A percentile compares a stretch with the other conserved stretches of the same genome.
These are phyloP conservation scores for Pochonia chlamydosporia DNA, from an alignment of 2,329 filamentous ascomycete genomes.

Conservation along the genomic window DNA sequence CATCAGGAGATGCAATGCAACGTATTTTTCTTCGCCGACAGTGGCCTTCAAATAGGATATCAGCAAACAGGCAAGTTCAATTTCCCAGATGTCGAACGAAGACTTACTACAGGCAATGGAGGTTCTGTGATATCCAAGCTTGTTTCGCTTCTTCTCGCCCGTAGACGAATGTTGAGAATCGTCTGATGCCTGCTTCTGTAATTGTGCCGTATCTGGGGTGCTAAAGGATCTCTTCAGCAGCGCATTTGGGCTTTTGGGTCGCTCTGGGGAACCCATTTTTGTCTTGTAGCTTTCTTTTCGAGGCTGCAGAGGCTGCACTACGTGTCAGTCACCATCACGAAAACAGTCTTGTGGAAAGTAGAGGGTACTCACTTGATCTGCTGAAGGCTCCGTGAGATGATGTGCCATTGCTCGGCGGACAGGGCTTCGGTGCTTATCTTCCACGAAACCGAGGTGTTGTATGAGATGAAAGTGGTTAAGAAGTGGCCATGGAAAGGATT, in stretches of 20 bases:
- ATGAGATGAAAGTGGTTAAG: background rate
- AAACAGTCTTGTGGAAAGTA: background rate
- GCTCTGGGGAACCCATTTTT: slow-evolving; percentile 6
- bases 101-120: slow-evolving; percentile 91
- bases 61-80: background rate
- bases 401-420: background rate
- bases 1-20: slow-evolving; percentile 71
- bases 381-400: background rate
- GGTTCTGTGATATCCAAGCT: slow-evolving; percentile 90
- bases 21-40: slow-evolving; percentile 91
- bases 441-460: background rate
- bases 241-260: slow-evolving; percentile 26
- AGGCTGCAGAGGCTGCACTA: background rate
- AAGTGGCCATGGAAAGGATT: background rate
- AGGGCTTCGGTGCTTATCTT: background rate
- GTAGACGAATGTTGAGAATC: slow-evolving; percentile 25
- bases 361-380: slow-evolving; percentile 4
- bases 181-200: slow-evolving; percentile 27
- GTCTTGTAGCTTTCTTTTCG: background rate
- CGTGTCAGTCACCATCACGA: background rate
- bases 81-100: background rate
- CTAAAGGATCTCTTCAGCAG: slow-evolving; percentile 45
- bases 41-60: slow-evolving; percentile 54
- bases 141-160: slow-evolving; percentile 67
- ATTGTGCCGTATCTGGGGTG: slow-evolving; percentile 40